A percentile compares a stretch with the other conserved stretches of the same genome.
These are phyloP conservation scores for Arthrobotrys entomopaga DNA, from an alignment of 2,329 filamentous ascomycete genomes.

Conservation along the genomic window DNA sequence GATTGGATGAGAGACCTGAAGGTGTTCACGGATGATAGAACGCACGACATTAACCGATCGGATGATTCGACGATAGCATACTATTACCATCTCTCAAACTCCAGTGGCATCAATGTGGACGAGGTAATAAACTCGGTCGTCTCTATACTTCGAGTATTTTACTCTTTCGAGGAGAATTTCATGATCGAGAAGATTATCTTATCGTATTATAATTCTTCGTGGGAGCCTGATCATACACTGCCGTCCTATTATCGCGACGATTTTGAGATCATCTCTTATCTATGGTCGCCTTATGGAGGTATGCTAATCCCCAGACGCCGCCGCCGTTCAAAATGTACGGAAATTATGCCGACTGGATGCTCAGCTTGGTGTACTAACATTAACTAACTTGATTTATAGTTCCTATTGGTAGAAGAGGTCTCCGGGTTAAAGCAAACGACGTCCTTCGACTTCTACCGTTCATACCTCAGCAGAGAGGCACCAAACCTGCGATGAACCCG, in stretches of 20 bases:
- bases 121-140: not conserved
- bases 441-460: constrained; percentile 4
- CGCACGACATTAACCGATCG: constrained; percentile 10
- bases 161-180: constrained; percentile 13
- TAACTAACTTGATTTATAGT: constrained; percentile 2
- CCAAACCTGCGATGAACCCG: not conserved
- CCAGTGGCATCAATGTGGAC: constrained; percentile 5
- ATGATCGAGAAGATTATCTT: constrained; percentile 1
- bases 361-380: not conserved
- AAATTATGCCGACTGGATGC: not conserved
- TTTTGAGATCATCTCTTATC: constrained; percentile 11
- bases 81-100: constrained; percentile 4
- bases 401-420: not conserved
- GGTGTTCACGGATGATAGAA: not conserved
- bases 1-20: constrained; percentile 6
- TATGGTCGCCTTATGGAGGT: constrained; percentile 19
- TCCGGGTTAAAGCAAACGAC: not conserved
- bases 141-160: constrained; percentile 1
- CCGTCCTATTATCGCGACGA: constrained; percentile 18
- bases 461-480: not conserved
- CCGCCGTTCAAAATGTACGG: constrained; percentile 1
- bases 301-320: not conserved
- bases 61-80: constrained; percentile 1
- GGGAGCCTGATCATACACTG: constrained; percentile 9
- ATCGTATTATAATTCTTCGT: constrained; percentile 1